A percentile compares a stretch with the other conserved stretches of the same genome.
These are phyloP conservation scores for Stentor roeselii DNA, from an alignment of 73 alveolate genomes.

Conservation along the genomic window DNA sequence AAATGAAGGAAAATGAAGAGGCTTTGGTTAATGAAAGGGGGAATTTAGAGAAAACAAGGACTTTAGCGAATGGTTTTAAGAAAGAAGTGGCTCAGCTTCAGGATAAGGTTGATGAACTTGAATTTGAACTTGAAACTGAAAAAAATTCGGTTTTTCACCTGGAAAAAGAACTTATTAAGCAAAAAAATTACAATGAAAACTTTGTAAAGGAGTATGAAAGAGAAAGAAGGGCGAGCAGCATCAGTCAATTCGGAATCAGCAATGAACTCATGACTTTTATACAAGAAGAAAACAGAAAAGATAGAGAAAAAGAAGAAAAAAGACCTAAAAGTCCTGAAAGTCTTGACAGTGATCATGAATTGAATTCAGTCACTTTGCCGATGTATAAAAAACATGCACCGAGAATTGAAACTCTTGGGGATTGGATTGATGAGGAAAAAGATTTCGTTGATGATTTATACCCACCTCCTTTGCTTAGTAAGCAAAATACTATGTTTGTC, in stretches of 20 bases:
- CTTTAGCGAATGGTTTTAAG: neutral
- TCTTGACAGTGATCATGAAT: neutral
- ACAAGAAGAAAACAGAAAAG: neutral
- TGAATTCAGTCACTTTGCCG: neutral
- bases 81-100: neutral
- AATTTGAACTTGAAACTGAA: neutral
- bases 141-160: neutral
- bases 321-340: neutral
- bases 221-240: constrained; percentile 6
- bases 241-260: neutral
- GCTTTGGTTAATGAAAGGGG: neutral
- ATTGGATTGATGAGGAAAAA: neutral
- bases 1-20: neutral
- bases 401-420: neutral
- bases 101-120: neutral
- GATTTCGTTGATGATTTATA: neutral
- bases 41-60: neutral
- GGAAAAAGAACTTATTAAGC: neutral
- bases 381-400: neutral
- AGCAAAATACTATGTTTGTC: neutral
- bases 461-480: neutral
- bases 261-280: neutral
- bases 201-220: constrained; percentile 5
- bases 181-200: neutral
- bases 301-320: neutral